Evolutionary conservation across 2,329 filamentous ascomycete species (phyloP).

Genomic region (Aspergillus amoenus): DNA sequence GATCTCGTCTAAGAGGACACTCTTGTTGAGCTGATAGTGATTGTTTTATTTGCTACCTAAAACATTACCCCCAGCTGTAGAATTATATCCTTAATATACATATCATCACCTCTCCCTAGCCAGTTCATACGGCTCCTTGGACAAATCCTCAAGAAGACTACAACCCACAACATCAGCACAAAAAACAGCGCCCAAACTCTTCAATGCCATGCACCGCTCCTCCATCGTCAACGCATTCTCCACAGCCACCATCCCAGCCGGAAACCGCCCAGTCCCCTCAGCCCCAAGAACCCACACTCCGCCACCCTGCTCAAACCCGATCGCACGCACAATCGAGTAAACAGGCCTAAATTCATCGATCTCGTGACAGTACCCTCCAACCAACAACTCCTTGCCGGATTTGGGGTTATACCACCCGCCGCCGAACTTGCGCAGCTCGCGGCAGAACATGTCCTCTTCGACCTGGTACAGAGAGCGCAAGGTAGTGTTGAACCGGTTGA

Average conservation of each 20-base stretch:
- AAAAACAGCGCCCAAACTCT: not conserved
- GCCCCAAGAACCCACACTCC: slow-evolving; percentile 2
- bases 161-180: not conserved
- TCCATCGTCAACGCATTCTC: slow-evolving; percentile 9
- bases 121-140: not conserved
- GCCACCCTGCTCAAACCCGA: not conserved
- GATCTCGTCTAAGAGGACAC: too few relatives aligned
- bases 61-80: too few relatives aligned
- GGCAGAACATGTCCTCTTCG: slow-evolving; percentile 5
- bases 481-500: slow-evolving; percentile 1
- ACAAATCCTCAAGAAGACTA: not conserved
- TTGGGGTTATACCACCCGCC: slow-evolving; percentile 1
- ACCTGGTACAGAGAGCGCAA: not conserved
- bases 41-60: too few relatives aligned
- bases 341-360: not conserved
- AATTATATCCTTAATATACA: too few relatives aligned
- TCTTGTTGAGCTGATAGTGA: too few relatives aligned
- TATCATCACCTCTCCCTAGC: not conserved
- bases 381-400: not conserved
- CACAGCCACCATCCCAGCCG: not conserved
- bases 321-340: not conserved
- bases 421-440: slow-evolving; percentile 1
- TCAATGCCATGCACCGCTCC: not conserved
- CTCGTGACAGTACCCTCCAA: not conserved
- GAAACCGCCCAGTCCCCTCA: not conserved